Evolutionary conservation across 139 green algal species (phyloP).

Genomic region (Micractinium sp.): DNA sequence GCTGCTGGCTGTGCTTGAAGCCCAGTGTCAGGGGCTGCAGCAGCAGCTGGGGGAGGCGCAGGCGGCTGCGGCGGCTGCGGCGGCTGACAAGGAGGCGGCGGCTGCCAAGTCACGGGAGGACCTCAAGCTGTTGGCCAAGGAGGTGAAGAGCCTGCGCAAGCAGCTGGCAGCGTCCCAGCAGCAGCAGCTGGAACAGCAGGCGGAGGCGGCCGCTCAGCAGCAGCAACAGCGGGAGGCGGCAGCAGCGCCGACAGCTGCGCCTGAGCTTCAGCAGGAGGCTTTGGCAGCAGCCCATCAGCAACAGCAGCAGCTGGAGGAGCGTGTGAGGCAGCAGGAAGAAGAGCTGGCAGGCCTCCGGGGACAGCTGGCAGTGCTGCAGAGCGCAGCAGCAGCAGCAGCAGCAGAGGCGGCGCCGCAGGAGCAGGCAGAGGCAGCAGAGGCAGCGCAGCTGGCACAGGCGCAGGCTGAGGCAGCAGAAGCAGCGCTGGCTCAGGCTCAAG

Average conservation of each 20-base stretch:
- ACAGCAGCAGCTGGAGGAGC: constrained; percentile 12
- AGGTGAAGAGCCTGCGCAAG: constrained; percentile 38
- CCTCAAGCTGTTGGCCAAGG: constrained; percentile 38
- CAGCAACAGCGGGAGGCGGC: not conserved
- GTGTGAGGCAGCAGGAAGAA: not conserved
- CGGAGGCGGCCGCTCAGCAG: not conserved
- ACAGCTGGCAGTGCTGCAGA: not conserved
- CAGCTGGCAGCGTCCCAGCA: constrained; percentile 18
- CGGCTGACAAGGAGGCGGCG: constrained; percentile 14
- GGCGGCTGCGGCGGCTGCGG: constrained; percentile 13
- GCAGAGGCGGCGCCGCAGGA: not conserved
- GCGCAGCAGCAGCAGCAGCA: not conserved
- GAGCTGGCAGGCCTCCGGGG: not conserved
- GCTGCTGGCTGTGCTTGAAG: constrained; percentile 1
- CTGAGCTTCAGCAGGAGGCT: not conserved
- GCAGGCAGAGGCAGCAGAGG: not conserved
- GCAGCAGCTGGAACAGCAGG: not conserved
- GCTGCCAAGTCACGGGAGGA: constrained; percentile 31
- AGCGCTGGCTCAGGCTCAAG: not conserved
- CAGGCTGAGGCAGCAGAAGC: not conserved
- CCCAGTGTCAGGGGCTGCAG: too few relatives aligned
- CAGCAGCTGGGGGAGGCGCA: constrained; percentile 3
- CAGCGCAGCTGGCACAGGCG: not conserved
- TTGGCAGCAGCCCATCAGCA: not conserved
- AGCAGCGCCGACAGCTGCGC: too few relatives aligned